Percentiles rank a stretch among this genome's conserved stretches.
Conservation (phyloP, 2,329 filamentous ascomycete genomes). For the Aspergillus texensis region DNA sequence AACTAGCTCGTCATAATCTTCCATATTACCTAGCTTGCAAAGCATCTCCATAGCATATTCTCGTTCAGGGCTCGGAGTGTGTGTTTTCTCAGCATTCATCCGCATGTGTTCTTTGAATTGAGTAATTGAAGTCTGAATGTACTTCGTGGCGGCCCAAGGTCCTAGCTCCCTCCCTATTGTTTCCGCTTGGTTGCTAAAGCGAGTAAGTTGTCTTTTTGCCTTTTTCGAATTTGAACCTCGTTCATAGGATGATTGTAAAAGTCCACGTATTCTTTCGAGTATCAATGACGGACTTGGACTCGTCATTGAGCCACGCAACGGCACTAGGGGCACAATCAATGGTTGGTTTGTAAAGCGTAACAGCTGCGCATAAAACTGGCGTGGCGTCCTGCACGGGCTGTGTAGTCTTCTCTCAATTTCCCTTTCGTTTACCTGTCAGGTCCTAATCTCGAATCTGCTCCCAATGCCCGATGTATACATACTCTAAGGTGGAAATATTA, state of each 20-base stretch:
- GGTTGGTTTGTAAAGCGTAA: neutral
- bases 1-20: neutral
- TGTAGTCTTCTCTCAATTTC: neutral
- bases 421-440: neutral
- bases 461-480: neutral
- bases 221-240: neutral
- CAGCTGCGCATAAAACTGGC: neutral
- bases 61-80: neutral
- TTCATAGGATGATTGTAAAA: neutral
- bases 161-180: neutral
- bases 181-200: neutral
- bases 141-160: neutral
- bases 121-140: neutral
- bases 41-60: neutral
- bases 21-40: neutral
- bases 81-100: neutral
- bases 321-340: neutral
- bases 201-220: neutral
- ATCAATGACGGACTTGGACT: neutral
- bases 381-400: slow-evolving; percentile 9
- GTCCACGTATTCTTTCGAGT: neutral
- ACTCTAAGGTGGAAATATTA: neutral
- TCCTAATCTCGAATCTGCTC: neutral
- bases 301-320: neutral
- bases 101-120: neutral